Base-by-base conservation (phyloP, 2,329 filamentous ascomycete genomes). In the Aspergillus fijiensis region DNA sequence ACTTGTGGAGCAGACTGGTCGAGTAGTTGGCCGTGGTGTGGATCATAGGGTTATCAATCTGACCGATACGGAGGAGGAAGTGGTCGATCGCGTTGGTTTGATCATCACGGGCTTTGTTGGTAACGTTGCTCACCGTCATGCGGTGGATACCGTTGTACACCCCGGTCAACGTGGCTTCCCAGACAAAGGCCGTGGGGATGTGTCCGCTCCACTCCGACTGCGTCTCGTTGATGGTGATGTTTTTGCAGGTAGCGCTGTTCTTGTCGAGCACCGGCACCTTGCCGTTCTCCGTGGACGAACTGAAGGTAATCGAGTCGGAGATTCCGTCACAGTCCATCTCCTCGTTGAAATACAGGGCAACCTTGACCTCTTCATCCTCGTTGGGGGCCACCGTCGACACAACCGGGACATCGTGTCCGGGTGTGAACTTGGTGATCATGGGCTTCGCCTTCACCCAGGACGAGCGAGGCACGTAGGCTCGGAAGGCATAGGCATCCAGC, bases 21-120 rank as follows among this genome's bases (percentile, higher is more conserved):
- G 85, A 85, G 71, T 87, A 87, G 67, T 87, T 87, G 35, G 84
- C 83, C 1, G 72, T 70, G 0, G 83, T 81, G 65, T 86, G 87
- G 1, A 87, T 78, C 52, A 88, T 81, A 0, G 85, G 85, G 67
- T 88, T 88, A 60, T 82, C 76, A 3, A 66, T 65, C 61, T 81
- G 76, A 35, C 86, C 86, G 50, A 87, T 77, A 19, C 86, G 83
- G 66, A 88, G 76, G 62, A 88, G 76, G 72, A 88, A 87, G 42
- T 55, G 53, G 60, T 83, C 81, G 62, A 88, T 85, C 14, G 79
- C 77, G 52, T 80, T 76, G 0, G 84, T 87, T 31, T 72, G 72
- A 2, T 68, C 70, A 14, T 74, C 75, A 2, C 77, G 78, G 16
- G 75, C 72, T 5, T 70, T 67, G 42, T 76, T 78, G 4, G 79